Evolutionary conservation across 2,329 filamentous ascomycete species (phyloP).

Genomic region (Fusarium sp.): DNA sequence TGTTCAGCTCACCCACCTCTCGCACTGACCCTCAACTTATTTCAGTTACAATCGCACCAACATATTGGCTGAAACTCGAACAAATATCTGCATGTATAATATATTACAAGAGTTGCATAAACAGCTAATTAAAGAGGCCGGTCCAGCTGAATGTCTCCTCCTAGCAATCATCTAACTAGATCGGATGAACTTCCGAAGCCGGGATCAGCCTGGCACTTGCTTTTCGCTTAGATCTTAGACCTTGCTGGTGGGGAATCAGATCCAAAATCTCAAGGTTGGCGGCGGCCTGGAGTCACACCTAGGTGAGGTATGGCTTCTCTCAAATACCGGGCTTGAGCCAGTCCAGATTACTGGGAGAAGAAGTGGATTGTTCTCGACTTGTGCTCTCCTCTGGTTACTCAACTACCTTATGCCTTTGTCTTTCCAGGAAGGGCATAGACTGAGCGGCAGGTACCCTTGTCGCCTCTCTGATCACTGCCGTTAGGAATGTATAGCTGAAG

Average conservation of each 20-base stretch:
- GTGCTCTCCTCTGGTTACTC: slow-evolving; percentile 3
- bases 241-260: slow-evolving; percentile 7
- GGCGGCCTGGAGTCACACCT: slow-evolving; percentile 14
- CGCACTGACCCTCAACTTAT: slow-evolving; percentile 2
- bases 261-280: background rate
- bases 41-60: slow-evolving; percentile 9
- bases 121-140: background rate
- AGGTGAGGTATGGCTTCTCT: slow-evolving; percentile 26
- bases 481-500: slow-evolving; percentile 29
- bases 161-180: slow-evolving; percentile 10
- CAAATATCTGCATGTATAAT: slow-evolving; percentile 16
- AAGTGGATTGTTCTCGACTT: slow-evolving; percentile 25
- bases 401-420: background rate
- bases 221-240: slow-evolving; percentile 40
- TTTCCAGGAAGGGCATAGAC: background rate
- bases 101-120: slow-evolving; percentile 19
- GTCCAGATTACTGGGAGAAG: slow-evolving; percentile 15
- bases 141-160: background rate
- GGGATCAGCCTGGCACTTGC: slow-evolving; percentile 9
- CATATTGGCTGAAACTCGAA: background rate
- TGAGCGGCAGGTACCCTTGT: slow-evolving; percentile 6
- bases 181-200: slow-evolving; percentile 15
- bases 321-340: slow-evolving; percentile 9
- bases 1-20: slow-evolving; percentile 11
- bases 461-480: slow-evolving; percentile 10